phyloP scores from a whole-genome alignment of 225 moss, liverwort and hornwort species.

The Straminergon stramineum region DNA sequence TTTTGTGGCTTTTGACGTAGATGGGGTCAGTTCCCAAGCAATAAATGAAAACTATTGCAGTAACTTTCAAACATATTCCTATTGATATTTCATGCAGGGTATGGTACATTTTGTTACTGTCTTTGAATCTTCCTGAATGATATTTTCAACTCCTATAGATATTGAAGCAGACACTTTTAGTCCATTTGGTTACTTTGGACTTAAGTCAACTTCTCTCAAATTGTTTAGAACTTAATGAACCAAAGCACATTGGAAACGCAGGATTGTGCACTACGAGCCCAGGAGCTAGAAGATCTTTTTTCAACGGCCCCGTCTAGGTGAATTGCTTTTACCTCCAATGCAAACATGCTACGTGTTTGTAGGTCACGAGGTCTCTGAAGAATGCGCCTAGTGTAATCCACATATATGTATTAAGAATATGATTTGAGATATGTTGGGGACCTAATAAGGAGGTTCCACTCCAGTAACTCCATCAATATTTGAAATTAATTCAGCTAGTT shows the following conservation, averaged over 20 bases:
- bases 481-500: not conserved
- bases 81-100: not conserved
- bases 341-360: not conserved
- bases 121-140: not conserved
- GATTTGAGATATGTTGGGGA: not conserved
- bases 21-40: constrained; percentile 40
- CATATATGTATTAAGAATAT: not conserved
- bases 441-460: not conserved
- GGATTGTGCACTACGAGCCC: constrained; percentile 78
- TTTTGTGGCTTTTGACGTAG: constrained; percentile 68
- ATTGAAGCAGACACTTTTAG: not conserved
- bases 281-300: constrained; percentile 87
- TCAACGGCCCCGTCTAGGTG: constrained; percentile 86
- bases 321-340: not conserved
- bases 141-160: not conserved
- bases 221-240: not conserved
- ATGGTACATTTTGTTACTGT: not conserved
- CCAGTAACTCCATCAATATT: not conserved
- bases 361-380: not conserved
- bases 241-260: constrained; percentile 15
- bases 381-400: not conserved
- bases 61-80: not conserved
- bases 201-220: not conserved
- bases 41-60: not conserved
- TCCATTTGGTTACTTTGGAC: not conserved